Conservation (phyloP, 495 filamentous ascomycete genomes). For the Aspergillus saccharolyticus region DNA sequence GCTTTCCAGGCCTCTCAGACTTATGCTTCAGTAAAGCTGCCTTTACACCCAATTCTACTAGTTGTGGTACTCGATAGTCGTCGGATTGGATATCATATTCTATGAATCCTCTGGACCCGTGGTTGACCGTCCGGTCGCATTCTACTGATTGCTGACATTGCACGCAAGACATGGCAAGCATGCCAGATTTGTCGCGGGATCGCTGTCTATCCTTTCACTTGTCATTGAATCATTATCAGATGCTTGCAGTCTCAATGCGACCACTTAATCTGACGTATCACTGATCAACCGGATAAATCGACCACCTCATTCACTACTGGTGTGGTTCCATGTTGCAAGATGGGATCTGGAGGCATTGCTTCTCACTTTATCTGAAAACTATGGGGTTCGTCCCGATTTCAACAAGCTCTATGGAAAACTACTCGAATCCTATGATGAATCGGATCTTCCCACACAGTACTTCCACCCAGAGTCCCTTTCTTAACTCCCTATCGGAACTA, state of each 20-base stretch:
- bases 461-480: not conserved
- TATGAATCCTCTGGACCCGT: not conserved
- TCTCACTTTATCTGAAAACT: not conserved
- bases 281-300: not conserved
- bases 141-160: not conserved
- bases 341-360: not conserved
- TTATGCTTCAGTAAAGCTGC: too few relatives aligned
- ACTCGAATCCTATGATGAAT: too few relatives aligned
- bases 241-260: slow-evolving; percentile 5
- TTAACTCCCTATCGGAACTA: not conserved
- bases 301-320: not conserved
- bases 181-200: not conserved
- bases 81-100: not conserved
- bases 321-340: not conserved
- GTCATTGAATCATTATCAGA: slow-evolving; percentile 9
- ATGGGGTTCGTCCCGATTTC: not conserved
- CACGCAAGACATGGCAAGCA: not conserved
- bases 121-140: not conserved
- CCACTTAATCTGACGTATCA: slow-evolving; percentile 1
- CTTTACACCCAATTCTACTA: not conserved
- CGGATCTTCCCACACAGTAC: too few relatives aligned
- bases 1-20: not conserved
- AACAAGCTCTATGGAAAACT: not conserved
- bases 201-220: not conserved
- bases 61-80: not conserved